Evolutionary conservation across 2,329 filamentous ascomycete genomes (phyloP).

Genomic region (Dryadomyces quercus-mongolicae): DNA sequence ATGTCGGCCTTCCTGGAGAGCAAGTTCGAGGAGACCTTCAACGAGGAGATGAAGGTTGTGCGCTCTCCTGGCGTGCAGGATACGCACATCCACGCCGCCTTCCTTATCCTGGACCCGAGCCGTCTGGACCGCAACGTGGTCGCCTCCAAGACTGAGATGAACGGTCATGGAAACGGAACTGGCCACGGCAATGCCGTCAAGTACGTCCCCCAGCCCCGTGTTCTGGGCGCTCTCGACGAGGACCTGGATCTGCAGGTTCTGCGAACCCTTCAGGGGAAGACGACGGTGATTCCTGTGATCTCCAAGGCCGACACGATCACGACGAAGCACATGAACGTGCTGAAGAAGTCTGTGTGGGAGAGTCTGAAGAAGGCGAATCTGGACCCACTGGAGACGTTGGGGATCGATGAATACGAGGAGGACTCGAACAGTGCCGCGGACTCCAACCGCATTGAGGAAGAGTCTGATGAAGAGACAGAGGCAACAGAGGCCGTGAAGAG

Average conservation of each 20-base stretch:
- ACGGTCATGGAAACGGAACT: constrained; percentile 25
- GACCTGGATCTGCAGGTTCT: constrained; percentile 85
- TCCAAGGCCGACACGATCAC: constrained; percentile 96
- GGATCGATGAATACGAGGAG: constrained; percentile 59
- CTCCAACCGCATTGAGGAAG: constrained; percentile 42
- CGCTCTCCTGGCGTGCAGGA: constrained; percentile 86
- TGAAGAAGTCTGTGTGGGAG: constrained; percentile 85
- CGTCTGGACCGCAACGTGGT: constrained; percentile 76
- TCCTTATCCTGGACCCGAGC: constrained; percentile 79
- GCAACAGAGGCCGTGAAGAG: constrained; percentile 8
- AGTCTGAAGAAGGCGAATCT: constrained; percentile 76
- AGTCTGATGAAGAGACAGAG: constrained; percentile 29
- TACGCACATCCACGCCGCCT: constrained; percentile 94
- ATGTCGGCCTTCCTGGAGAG: constrained; percentile 89
- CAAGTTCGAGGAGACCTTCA: constrained; percentile 97
- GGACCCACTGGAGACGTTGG: constrained; percentile 78
- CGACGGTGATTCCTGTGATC: constrained; percentile 88
- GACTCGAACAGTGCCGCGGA: constrained; percentile 29
- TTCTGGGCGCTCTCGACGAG: constrained; percentile 65
- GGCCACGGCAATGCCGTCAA: constrained; percentile 38
- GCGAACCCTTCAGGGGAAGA: constrained; percentile 80
- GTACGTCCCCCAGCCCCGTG: constrained; percentile 27
- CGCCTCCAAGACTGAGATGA: constrained; percentile 39
- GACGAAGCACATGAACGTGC: constrained; percentile 80
- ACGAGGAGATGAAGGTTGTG: constrained; percentile 94